These are phyloP conservation scores for Galeopsis tetrahit DNA, from an alignment of 257 asterid genomes.

Conservation along the genomic window DNA sequence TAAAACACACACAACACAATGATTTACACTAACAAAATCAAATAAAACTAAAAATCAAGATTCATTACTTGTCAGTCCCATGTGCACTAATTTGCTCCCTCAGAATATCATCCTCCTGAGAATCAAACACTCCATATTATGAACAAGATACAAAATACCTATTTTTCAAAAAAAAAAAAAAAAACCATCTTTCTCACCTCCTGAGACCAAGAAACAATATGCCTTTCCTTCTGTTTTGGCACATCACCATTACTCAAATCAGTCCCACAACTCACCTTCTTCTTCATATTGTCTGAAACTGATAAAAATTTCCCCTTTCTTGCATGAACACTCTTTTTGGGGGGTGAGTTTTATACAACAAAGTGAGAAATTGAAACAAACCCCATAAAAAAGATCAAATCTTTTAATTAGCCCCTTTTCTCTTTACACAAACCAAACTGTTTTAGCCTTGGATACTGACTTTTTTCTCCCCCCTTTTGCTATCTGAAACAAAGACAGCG, in stretches of 20 bases:
- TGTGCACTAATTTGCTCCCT: conserved; percentile 88
- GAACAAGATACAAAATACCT: conserved; percentile 18
- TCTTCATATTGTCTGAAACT: conserved; percentile 72
- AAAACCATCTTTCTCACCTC: conserved; percentile 65
- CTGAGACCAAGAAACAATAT: conserved; percentile 97
- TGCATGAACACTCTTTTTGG: conserved; percentile 60
- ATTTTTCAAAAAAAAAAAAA: background rate
- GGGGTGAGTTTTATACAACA: conserved; percentile 51
- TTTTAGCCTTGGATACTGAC: conserved; percentile 67
- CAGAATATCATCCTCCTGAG: conserved; percentile 94
- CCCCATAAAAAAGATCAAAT: conserved; percentile 44
- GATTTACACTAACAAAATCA: conserved; percentile 26
- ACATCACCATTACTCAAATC: conserved; percentile 45
- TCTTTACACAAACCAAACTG: conserved; percentile 53
- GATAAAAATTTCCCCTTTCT: conserved; percentile 50
- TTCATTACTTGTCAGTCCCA: conserved; percentile 83
- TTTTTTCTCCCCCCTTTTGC: conserved; percentile 40
- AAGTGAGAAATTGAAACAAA: conserved; percentile 39
- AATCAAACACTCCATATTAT: conserved; percentile 36
- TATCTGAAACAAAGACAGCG: conserved; percentile 35
- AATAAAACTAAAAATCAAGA: conserved; percentile 37
- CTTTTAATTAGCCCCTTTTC: conserved; percentile 46
- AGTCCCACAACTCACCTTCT: conserved; percentile 44
- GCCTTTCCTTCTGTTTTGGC: conserved; percentile 85
- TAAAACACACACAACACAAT: conserved; percentile 35